Evolutionary conservation across 345 rosid genomes (phyloP), one percentile per base, ranked within the genome.

Genomic region (Moricandia arvensis): DNA sequence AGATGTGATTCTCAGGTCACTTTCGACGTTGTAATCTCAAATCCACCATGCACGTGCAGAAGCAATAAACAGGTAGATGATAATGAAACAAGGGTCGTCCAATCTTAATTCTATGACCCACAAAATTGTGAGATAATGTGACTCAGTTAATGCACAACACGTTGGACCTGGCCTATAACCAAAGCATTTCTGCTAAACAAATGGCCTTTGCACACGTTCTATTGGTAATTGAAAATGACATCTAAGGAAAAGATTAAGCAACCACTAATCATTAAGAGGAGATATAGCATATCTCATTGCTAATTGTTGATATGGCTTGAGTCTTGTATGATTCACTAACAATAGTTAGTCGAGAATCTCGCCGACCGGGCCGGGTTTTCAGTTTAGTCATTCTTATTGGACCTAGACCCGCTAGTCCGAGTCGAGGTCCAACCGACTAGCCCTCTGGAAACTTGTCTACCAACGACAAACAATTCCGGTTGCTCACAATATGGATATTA

Each of bases 1-100:
- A 79, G 60, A 60, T 73, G 77, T 72, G 63, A 79, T 68, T 73
- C 81, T 73, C 78, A 79, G 69, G 81, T 79, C 81, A 62, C 74
- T 67, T 73, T 78, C 81, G 29, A 73, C 74, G 63, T 67, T 79
- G 81, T 73, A 73, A 73, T 68, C 78, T 73, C 78, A 61, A 79
- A 79, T 73, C 69, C 59, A 79, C 76, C 78, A 73, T 77, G 77
- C 77, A 68, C 81, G 77, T 73, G 81, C 47, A 73, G 6, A 54
- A 61, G 81, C 34, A 79, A 60, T 73, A 30, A 67, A 79, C 81
- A 79, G 81, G 77, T 66, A 29, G 69, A 66, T 78, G 81, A 72
- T 66, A 66, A 78, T 51, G 77, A 78, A 66, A 72, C 26, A 53
- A 66, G 74, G 69, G 78, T 67, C 70, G 78, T 78, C 74, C 38